Conservation (phyloP, 768 basidiomycete species). For the Boletus speciosus region DNA sequence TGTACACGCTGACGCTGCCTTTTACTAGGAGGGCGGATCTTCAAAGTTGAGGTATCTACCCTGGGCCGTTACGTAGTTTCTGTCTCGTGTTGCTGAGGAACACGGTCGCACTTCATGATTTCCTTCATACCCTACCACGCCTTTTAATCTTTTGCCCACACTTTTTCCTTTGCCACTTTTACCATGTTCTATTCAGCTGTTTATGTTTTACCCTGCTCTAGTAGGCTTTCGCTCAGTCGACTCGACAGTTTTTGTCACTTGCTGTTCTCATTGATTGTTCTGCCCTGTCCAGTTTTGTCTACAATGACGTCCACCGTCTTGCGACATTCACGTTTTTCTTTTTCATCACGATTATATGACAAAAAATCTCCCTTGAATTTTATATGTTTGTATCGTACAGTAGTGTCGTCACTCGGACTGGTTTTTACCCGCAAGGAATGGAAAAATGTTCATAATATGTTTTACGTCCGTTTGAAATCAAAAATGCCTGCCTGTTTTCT, state of each 20-base stretch:
- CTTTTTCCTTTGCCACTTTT: neutral
- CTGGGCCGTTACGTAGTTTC: neutral
- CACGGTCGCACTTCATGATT: conserved; percentile 9
- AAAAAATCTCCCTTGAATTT: conserved; percentile 24
- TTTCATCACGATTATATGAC: conserved; percentile 24
- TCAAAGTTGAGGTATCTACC: conserved; percentile 31
- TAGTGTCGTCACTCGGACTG: conserved; percentile 19
- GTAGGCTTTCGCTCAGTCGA: conserved; percentile 14
- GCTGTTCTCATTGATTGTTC: conserved; percentile 17
- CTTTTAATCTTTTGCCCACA: conserved; percentile 21
- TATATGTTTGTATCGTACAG: conserved; percentile 29
- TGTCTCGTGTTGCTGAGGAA: conserved; percentile 1
- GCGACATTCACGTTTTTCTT: neutral
- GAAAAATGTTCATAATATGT: conserved; percentile 12
- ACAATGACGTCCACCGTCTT: neutral
- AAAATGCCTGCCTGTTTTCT: neutral
- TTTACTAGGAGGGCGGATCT: conserved; percentile 36
- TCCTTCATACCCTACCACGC: conserved; percentile 29
- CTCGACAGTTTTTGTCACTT: conserved; percentile 13
- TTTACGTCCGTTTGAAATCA: neutral
- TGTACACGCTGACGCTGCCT: conserved; percentile 7
- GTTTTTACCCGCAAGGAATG: conserved; percentile 25
- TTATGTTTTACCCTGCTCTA: conserved; percentile 23
- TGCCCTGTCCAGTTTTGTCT: conserved; percentile 4
- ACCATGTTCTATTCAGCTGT: conserved; percentile 14